Evolutionary conservation across 1,284 basidiomycete genomes (phyloP).

Genomic region (Xerocomus minutiporus): DNA sequence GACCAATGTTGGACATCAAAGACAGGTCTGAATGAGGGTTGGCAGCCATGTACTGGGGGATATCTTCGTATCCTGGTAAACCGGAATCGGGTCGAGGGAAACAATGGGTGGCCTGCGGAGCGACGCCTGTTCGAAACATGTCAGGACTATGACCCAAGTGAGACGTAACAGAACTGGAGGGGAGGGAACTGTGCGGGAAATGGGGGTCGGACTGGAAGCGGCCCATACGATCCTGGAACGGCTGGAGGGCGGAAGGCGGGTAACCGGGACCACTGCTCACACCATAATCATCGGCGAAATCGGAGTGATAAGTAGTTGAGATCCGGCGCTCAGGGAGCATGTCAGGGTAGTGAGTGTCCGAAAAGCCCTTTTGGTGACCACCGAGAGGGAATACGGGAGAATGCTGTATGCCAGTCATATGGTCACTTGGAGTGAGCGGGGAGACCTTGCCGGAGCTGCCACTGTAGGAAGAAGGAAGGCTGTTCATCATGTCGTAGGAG

Average conservation of each 20-base stretch:
- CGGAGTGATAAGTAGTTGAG: constrained; percentile 46
- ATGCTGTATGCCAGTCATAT: constrained; percentile 52
- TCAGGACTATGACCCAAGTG: constrained; percentile 48
- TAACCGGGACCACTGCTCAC: constrained; percentile 49
- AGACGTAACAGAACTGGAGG: constrained; percentile 38
- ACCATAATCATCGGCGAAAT: constrained; percentile 60
- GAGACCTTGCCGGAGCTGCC: constrained; percentile 65
- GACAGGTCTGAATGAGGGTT: constrained; percentile 51
- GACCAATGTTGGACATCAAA: constrained; percentile 57
- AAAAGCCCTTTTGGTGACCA: constrained; percentile 50
- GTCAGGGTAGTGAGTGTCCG: constrained; percentile 48
- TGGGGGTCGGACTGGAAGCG: constrained; percentile 50
- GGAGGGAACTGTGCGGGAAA: constrained; percentile 40
- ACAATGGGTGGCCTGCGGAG: constrained; percentile 61
- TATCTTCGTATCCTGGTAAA: constrained; percentile 50
- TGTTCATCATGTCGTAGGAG: constrained; percentile 61
- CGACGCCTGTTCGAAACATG: constrained; percentile 54
- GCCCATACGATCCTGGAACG: constrained; percentile 53
- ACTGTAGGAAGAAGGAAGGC: constrained; percentile 55
- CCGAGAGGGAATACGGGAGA: constrained; percentile 45
- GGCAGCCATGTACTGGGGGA: constrained; percentile 50
- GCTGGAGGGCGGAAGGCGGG: constrained; percentile 44
- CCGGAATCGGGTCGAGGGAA: constrained; percentile 44
- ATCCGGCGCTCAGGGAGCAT: constrained; percentile 56
- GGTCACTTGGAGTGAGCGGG: constrained; percentile 65